A percentile compares a stretch with the other conserved stretches of the same genome.
phyloP scores from a whole-genome alignment of 805 yeast genomes.

The Barnettozyma siamensis region DNA sequence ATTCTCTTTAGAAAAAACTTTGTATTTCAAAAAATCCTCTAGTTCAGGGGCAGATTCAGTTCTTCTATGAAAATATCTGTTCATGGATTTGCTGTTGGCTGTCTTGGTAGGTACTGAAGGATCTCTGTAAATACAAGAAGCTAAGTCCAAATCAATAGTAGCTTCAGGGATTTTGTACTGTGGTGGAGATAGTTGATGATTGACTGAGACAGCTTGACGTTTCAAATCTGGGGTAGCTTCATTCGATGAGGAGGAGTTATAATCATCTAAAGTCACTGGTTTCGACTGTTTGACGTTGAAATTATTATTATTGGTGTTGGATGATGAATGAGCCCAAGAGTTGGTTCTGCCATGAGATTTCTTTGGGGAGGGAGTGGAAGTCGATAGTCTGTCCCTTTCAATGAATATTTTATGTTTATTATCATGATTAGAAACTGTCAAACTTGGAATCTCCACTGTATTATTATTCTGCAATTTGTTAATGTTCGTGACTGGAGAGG shows the following conservation, averaged over 20 bases:
- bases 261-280: not conserved
- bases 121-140: slow-evolving; percentile 33
- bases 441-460: slow-evolving; percentile 1
- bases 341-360: slow-evolving; percentile 30
- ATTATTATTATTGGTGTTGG: not conserved
- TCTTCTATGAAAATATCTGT: slow-evolving; percentile 38
- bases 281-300: not conserved
- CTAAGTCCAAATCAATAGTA: slow-evolving; percentile 50
- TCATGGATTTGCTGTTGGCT: slow-evolving; percentile 14
- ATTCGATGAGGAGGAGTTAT: slow-evolving; percentile 17
- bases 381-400: not conserved
- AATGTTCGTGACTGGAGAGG: not conserved
- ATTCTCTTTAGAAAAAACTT: slow-evolving; percentile 10
- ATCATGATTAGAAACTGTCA: slow-evolving; percentile 15
- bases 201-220: slow-evolving; percentile 7
- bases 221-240: slow-evolving; percentile 24
- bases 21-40: slow-evolving; percentile 27
- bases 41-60: slow-evolving; percentile 55
- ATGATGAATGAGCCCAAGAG: slow-evolving; percentile 33
- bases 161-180: slow-evolving; percentile 42
- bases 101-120: slow-evolving; percentile 17
- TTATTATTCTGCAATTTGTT: not conserved
- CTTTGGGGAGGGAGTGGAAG: slow-evolving; percentile 19
- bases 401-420: not conserved
- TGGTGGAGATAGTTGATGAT: slow-evolving; percentile 7